phyloP scores from a whole-genome alignment of 148 eudicot species.

The Gaultheria prostrata region DNA sequence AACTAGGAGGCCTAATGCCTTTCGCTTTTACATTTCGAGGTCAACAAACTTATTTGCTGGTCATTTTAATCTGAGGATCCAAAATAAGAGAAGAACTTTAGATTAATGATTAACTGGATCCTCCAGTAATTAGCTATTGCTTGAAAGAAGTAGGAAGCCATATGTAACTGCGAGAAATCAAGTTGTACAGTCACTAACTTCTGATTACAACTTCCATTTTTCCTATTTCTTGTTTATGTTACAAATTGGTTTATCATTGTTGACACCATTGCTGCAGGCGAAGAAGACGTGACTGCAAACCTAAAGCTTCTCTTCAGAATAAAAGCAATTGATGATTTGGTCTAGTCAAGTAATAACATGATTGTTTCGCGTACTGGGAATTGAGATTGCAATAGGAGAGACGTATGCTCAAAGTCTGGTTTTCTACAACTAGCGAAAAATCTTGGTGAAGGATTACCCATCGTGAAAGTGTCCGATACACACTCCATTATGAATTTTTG shows the following conservation, averaged over 20 bases:
- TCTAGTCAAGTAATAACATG: neutral
- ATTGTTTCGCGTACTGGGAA: neutral
- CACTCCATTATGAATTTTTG: too few species aligned
- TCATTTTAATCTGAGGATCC: neutral
- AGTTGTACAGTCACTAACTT: too few species aligned
- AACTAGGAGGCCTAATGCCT: neutral
- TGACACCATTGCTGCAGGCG: constrained; percentile 28
- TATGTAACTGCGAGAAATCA: neutral
- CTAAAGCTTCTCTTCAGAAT: neutral
- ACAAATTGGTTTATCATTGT: neutral
- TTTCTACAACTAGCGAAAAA: neutral
- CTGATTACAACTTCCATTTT: neutral
- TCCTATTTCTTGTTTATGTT: neutral
- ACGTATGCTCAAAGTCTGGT: neutral
- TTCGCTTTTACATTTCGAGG: neutral
- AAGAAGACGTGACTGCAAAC: constrained; percentile 25
- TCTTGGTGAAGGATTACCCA: too few species aligned
- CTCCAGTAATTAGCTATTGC: neutral
- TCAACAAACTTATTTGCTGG: neutral
- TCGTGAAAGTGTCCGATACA: too few species aligned
- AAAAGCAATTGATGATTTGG: constrained; percentile 4
- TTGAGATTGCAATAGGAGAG: neutral
- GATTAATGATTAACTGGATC: neutral
- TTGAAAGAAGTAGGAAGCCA: neutral
- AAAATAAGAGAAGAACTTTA: neutral